Conservation (phyloP, 2,329 filamentous ascomycete genomes). For the Aureobasidium mangrovei region DNA sequence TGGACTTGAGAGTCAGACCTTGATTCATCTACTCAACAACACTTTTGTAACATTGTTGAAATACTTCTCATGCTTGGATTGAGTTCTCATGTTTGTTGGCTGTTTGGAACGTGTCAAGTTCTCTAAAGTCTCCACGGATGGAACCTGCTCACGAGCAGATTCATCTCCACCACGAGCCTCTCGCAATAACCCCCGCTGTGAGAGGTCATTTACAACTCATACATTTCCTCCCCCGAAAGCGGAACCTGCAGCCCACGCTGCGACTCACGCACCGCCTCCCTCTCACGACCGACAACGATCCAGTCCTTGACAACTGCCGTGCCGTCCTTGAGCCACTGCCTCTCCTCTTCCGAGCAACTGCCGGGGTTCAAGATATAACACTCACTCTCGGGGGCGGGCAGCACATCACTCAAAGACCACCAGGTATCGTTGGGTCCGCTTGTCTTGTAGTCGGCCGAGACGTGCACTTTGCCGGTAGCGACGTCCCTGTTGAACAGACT, state of each 20-base stretch:
- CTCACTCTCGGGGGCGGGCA: slow-evolving; percentile 20
- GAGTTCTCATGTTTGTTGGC: no score
- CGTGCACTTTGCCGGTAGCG: slow-evolving; percentile 25
- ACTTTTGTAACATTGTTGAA: no score
- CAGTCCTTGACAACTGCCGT: slow-evolving; percentile 25
- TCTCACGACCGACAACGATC: slow-evolving; percentile 22
- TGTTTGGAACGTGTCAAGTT: no score
- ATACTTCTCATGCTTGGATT: no score
- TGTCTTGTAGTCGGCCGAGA: slow-evolving; percentile 19
- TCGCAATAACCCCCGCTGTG: no score
- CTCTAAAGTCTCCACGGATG: no score
- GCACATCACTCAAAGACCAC: slow-evolving; percentile 26
- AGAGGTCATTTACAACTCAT: no score
- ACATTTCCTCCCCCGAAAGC: not conserved
- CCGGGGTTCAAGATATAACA: slow-evolving; percentile 21
- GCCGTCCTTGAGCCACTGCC: slow-evolving; percentile 22
- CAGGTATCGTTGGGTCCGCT: slow-evolving; percentile 22
- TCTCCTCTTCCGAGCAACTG: slow-evolving; percentile 23
- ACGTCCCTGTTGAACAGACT: slow-evolving; percentile 27
- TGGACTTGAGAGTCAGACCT: no score
- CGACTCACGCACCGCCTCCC: not conserved
- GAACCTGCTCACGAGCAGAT: no score
- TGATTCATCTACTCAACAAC: no score
- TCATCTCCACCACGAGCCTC: no score
- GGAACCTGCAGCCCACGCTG: not conserved